Evolutionary conservation across 352 stramenopile genomes (phyloP).

Genomic region (Globisporangium mamillatum): DNA sequence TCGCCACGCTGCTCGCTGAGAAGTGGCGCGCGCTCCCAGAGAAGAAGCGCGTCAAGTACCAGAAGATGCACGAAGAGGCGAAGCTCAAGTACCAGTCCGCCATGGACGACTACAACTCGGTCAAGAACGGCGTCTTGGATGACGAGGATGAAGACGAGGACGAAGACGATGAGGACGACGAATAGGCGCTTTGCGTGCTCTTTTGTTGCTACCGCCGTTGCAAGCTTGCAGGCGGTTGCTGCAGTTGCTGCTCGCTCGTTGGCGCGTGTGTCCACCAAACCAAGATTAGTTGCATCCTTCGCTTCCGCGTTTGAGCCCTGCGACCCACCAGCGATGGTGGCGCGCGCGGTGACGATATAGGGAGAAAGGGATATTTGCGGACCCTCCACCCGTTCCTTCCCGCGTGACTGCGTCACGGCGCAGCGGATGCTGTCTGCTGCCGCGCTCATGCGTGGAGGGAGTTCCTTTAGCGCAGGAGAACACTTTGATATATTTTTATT

Average conservation of each 20-base stretch:
- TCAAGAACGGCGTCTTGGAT: constrained; percentile 34
- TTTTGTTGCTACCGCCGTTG: background rate
- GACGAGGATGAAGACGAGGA: constrained; percentile 57
- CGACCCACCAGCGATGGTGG: background rate
- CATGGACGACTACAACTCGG: constrained; percentile 89
- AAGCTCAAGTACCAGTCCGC: constrained; percentile 87
- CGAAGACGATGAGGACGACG: constrained; percentile 66
- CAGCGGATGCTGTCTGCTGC: background rate
- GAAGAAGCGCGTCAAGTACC: constrained; percentile 90
- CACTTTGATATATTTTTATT: constrained; percentile 25
- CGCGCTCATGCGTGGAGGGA: background rate
- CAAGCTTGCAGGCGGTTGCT: background rate
- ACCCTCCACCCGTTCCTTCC: constrained; percentile 2
- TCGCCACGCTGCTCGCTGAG: constrained; percentile 78
- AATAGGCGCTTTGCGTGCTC: constrained; percentile 30
- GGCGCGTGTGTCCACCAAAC: background rate
- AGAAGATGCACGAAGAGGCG: constrained; percentile 84
- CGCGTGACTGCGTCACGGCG: background rate
- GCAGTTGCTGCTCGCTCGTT: background rate
- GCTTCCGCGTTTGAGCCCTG: background rate
- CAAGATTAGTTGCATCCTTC: constrained; percentile 21
- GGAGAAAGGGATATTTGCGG: constrained; percentile 11
- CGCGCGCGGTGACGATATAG: background rate
- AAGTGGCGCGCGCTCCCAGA: constrained; percentile 88
- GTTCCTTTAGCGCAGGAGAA: constrained; percentile 18